These are phyloP conservation scores for Puccinia brachypodii DNA, from an alignment of 1,284 basidiomycete genomes.

Conservation along the genomic window DNA sequence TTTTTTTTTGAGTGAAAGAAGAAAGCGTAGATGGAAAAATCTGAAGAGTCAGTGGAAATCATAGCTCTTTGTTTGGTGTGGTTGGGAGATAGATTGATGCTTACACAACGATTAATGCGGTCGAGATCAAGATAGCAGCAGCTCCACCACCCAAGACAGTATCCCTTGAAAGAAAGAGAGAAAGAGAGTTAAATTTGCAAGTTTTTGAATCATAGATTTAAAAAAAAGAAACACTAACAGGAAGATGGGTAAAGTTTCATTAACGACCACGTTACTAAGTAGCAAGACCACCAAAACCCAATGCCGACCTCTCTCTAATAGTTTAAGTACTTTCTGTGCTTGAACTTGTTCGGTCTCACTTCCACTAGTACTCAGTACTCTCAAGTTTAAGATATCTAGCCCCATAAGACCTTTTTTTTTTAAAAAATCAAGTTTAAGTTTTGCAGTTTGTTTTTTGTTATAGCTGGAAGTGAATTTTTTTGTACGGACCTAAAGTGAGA, in stretches of 20 bases:
- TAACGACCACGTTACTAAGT: constrained; percentile 61
- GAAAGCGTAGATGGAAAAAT: not conserved
- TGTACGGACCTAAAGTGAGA: constrained; percentile 30
- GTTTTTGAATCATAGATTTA: not conserved
- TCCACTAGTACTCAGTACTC: constrained; percentile 58
- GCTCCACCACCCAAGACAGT: constrained; percentile 46
- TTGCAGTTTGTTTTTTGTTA: not conserved
- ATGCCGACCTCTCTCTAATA: constrained; percentile 59
- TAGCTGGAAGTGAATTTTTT: not conserved
- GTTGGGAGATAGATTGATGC: not conserved
- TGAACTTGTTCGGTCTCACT: constrained; percentile 58
- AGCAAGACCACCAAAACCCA: constrained; percentile 59
- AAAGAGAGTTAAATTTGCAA: not conserved
- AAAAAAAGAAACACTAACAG: constrained; percentile 51
- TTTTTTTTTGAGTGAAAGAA: not conserved
- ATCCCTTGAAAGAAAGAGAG: constrained; percentile 12
- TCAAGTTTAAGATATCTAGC: constrained; percentile 78
- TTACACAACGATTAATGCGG: constrained; percentile 46
- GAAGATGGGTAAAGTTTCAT: constrained; percentile 61
- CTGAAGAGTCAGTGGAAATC: not conserved
- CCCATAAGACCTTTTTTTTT: constrained; percentile 75
- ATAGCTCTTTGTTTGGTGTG: not conserved
- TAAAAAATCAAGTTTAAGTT: not conserved
- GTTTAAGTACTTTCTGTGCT: constrained; percentile 59
- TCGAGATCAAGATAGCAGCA: constrained; percentile 43